Evolutionary conservation across 495 filamentous ascomycete species (phyloP).

Genomic region (Tuber umbilicatum): DNA sequence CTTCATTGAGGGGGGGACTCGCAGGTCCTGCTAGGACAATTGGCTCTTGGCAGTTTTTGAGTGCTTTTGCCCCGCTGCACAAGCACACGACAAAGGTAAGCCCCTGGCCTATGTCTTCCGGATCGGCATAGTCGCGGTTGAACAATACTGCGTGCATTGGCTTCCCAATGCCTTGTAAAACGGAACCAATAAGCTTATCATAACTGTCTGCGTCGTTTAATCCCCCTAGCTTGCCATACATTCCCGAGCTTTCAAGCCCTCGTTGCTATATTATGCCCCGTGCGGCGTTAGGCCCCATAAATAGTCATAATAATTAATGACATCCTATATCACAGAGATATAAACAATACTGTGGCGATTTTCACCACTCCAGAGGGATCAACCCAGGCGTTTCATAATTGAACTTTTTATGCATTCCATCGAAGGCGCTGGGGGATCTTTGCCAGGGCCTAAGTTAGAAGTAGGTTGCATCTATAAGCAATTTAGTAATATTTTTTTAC

Average conservation of each 20-base stretch:
- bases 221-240: background rate
- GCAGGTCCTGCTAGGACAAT: background rate
- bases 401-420: background rate
- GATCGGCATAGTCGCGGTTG: background rate
- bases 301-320: constrained; percentile 1
- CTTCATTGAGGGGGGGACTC: background rate
- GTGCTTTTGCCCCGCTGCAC: background rate
- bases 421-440: background rate
- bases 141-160: background rate
- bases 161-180: background rate
- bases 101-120: background rate
- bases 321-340: background rate
- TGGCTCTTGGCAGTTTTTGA: background rate
- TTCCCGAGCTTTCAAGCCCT: background rate
- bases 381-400: background rate
- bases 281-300: background rate
- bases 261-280: background rate
- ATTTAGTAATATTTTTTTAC: background rate
- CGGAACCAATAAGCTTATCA: background rate
- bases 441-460: background rate
- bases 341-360: background rate
- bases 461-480: background rate
- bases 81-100: background rate
- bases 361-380: background rate
- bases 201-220: background rate